Conservation (phyloP, 345 rosid species). For the Rhodamnia rubescens region DNA sequence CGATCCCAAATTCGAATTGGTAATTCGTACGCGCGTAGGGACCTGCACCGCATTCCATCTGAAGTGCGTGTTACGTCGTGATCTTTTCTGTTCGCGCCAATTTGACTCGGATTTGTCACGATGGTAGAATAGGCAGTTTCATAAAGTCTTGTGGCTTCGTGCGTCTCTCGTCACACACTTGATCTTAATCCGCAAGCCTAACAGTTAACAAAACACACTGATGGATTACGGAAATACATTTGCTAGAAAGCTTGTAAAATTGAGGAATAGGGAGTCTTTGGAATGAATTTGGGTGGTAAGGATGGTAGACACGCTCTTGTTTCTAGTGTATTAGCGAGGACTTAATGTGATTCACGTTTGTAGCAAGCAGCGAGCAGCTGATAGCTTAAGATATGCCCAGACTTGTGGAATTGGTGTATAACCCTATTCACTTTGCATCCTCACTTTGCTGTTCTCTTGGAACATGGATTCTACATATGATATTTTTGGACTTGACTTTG, state of each 20-base stretch:
- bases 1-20: not conserved
- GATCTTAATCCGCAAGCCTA: not conserved
- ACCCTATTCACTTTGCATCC: not conserved
- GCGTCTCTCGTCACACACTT: not conserved
- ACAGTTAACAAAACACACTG: not conserved
- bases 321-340: not conserved
- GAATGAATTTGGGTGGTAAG: not conserved
- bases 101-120: not conserved
- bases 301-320: not conserved
- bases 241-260: not conserved
- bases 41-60: not conserved
- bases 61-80: not conserved
- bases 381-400: not conserved
- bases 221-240: not conserved
- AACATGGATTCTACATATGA: not conserved
- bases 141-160: not conserved
- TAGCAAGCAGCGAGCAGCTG: not conserved
- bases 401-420: not conserved
- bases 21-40: not conserved
- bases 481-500: not conserved
- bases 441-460: not conserved
- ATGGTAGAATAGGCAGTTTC: not conserved
- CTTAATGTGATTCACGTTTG: not conserved
- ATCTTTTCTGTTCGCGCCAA: not conserved
- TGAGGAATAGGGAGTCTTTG: not conserved